Evolutionary conservation across 768 basidiomycete species (phyloP).

Genomic region (Russula sp.): DNA sequence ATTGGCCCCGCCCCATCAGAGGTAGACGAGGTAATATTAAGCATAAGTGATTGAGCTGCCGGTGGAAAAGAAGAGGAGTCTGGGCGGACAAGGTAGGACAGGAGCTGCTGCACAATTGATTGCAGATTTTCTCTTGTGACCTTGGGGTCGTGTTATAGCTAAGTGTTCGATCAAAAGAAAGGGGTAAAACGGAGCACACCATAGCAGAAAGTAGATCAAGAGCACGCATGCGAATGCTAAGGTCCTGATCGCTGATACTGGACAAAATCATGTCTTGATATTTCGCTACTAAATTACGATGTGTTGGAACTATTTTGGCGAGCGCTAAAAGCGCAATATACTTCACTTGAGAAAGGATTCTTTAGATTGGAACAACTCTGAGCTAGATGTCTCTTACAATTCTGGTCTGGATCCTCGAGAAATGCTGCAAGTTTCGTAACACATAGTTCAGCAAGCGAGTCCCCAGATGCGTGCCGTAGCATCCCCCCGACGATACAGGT

Average conservation of each 20-base stretch:
- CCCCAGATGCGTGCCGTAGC: conserved; percentile 72
- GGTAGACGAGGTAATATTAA: conserved; percentile 44
- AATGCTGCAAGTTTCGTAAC: conserved; percentile 92
- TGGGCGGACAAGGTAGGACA: conserved; percentile 71
- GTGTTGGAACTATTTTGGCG: conserved; percentile 90
- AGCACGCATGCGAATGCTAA: conserved; percentile 93
- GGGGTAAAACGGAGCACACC: conserved; percentile 37
- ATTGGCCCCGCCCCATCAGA: conserved; percentile 29
- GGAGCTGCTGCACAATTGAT: conserved; percentile 81
- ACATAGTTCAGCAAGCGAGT: conserved; percentile 76
- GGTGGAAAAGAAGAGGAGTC: conserved; percentile 48
- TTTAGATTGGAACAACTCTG: neutral
- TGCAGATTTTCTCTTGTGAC: conserved; percentile 79
- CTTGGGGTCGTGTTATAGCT: conserved; percentile 41
- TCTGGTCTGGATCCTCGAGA: conserved; percentile 90
- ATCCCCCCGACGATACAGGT: conserved; percentile 98
- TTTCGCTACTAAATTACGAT: conserved; percentile 82
- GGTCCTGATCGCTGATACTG: conserved; percentile 87
- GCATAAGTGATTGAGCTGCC: conserved; percentile 45
- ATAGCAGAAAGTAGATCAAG: conserved; percentile 91
- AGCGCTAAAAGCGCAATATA: conserved; percentile 94
- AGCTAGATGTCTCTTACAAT: conserved; percentile 50
- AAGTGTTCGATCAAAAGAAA: neutral
- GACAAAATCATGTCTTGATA: conserved; percentile 88
- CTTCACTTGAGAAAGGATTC: conserved; percentile 56